Base-by-base conservation (phyloP, 2,329 filamentous ascomycete species). In the Cladosporium sp. region DNA sequence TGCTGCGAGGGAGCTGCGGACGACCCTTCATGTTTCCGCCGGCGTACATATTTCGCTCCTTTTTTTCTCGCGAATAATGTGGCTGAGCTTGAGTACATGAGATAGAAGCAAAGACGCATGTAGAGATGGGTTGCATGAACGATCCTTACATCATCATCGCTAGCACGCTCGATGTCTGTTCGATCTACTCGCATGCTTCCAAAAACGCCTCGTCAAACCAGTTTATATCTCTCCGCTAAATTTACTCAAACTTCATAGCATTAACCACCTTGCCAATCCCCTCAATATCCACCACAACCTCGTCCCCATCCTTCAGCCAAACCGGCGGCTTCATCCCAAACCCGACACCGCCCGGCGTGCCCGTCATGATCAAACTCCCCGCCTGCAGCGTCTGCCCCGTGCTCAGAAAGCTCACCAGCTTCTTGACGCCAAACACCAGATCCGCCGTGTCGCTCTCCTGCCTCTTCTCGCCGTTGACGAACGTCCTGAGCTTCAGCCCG, bases 341-440 rank as follows among this genome's bases (percentile, higher is more conserved):
- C 4, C 64, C 64, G 1, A 67, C 63, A 59, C 70, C 71, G 11
- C 68, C 68, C 2, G 74, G 74, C 10, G 75, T 77, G 0, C 76
- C 75, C 6, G 75, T 78, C 75, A 78, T 76, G 38, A 78, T 70
- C 31, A 77, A 66, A 10, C 70, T 75, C 0, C 76, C 75, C 55
- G 68, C 71, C 65, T 74, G 71, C 58, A 78, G 56, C 40, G 75
- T 72, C 59, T 68, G 67, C 0, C 70, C 69, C 19, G 62, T 63
- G 18, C 61, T 63, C 48, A 68, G 48, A 53, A 67, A 68, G 32
- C 56, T 61, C 11, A 70, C 59, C 34, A 70, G 49, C 33, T 70
- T 64, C 3, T 65, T 61, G 16, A 70, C 69, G 5, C 70, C 70
- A 57, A 79, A 78, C 2, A 77, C 61, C n/a, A 79, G 58, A 56